A percentile compares a stretch with the other conserved stretches of the same genome.
These are phyloP conservation scores for Colletotrichum shisoi DNA, from an alignment of 2,329 filamentous ascomycete species.

Conservation along the genomic window DNA sequence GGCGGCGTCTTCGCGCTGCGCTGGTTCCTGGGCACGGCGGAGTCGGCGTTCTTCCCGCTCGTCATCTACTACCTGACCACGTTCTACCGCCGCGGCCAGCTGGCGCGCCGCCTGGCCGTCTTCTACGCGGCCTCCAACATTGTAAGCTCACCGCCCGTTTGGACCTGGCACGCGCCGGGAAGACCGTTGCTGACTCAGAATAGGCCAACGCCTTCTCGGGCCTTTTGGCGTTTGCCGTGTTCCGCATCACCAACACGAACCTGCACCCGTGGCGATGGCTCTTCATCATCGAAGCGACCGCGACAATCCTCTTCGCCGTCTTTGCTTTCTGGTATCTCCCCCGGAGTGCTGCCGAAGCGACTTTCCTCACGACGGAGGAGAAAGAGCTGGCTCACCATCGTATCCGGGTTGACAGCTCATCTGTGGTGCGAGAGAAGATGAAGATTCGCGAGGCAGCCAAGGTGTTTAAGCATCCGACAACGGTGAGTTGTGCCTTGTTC, in stretches of 20 bases:
- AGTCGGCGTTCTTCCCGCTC: conserved; percentile 39
- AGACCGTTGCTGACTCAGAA: background rate
- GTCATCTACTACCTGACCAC: conserved; percentile 41
- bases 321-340: conserved; percentile 77
- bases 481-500: conserved; percentile 47
- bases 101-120: conserved; percentile 35
- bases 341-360: conserved; percentile 67
- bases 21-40: conserved; percentile 40
- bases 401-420: conserved; percentile 78
- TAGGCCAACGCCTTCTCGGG: conserved; percentile 34
- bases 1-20: conserved; percentile 39
- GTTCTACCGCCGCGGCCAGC: conserved; percentile 39
- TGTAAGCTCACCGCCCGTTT: background rate
- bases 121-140: conserved; percentile 41
- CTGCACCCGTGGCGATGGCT: conserved; percentile 59
- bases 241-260: conserved; percentile 54
- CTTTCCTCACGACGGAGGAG: conserved; percentile 71
- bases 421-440: conserved; percentile 63
- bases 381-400: conserved; percentile 73
- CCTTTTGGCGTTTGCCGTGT: conserved; percentile 42
- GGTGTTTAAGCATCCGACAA: conserved; percentile 60
- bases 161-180: too few species aligned
- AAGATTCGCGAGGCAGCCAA: conserved; percentile 59
- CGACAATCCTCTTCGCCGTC: conserved; percentile 67
- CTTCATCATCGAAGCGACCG: conserved; percentile 61